A percentile compares a stretch with the other conserved stretches of the same genome.
These are phyloP conservation scores for Dictyostelium purpureum DNA, from an alignment of 78 protist species.

Conservation along the genomic window DNA sequence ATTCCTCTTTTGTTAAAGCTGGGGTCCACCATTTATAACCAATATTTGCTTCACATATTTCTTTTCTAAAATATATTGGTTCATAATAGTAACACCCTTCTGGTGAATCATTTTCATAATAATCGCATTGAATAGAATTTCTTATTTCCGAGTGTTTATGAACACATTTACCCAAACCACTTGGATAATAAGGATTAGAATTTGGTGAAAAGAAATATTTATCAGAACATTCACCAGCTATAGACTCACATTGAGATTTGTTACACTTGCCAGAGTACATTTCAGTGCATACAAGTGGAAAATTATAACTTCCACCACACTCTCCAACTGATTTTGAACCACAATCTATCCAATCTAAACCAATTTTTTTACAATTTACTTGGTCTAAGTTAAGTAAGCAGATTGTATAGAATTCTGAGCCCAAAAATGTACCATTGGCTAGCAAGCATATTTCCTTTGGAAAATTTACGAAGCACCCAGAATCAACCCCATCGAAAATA, in stretches of 20 bases:
- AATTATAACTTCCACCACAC: no score
- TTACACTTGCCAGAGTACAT: no score
- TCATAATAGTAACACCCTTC: background rate
- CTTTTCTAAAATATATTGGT: background rate
- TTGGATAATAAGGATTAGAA: background rate
- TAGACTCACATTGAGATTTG: no score
- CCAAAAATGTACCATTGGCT: no score
- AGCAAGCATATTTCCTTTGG: no score
- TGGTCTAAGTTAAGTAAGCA: no score
- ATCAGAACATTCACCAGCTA: conserved; percentile 36
- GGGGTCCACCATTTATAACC: conserved; percentile 37
- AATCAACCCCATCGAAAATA: no score
- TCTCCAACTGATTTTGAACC: background rate
- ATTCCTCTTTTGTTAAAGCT: background rate
- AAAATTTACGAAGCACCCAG: no score
- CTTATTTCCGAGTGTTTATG: background rate
- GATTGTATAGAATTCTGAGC: no score
- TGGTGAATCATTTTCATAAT: conserved; percentile 25
- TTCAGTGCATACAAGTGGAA: no score
- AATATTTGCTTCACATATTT: background rate
- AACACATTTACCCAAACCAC: background rate
- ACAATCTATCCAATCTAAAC: background rate
- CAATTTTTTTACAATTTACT: no score
- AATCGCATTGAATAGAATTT: background rate
- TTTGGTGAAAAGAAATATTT: background rate